phyloP scores from a whole-genome alignment of 192 early-diverging fungal species.

The Dimargaris verticillata region DNA sequence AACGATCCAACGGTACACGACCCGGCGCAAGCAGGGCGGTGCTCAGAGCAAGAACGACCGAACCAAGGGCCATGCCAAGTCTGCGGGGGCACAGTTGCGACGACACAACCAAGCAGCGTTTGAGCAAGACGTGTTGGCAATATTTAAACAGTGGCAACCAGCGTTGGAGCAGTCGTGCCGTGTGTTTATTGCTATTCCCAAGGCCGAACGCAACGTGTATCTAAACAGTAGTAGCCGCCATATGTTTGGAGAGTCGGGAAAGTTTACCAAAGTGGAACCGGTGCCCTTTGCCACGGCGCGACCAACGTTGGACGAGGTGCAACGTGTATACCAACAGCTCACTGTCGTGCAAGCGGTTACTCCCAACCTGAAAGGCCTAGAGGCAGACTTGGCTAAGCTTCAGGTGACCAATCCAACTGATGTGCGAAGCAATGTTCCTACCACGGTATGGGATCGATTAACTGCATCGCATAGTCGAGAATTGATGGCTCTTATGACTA shows the following conservation, averaged over 20 bases:
- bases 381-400: not conserved
- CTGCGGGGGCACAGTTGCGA: constrained; percentile 79
- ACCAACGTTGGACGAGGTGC: constrained; percentile 34
- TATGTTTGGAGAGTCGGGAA: constrained; percentile 13
- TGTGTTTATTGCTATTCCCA: constrained; percentile 49
- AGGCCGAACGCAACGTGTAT: not conserved
- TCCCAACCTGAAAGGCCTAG: not conserved
- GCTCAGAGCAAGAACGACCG: constrained; percentile 69
- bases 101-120: constrained; percentile 79
- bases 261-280: constrained; percentile 26
- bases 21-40: constrained; percentile 88
- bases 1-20: constrained; percentile 92
- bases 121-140: constrained; percentile 56
- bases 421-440: not conserved
- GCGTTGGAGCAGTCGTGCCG: constrained; percentile 39
- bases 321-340: constrained; percentile 19
- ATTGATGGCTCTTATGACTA: constrained; percentile 17
- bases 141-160: constrained; percentile 53
- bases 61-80: constrained; percentile 61
- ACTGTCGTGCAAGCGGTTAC: constrained; percentile 15
- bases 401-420: not conserved
- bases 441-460: constrained; percentile 11
- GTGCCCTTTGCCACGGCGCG: constrained; percentile 67
- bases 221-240: constrained; percentile 6
- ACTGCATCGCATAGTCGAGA: constrained; percentile 14